These are phyloP conservation scores for Pseudonitzschia pungens DNA, from an alignment of 108 stramenopile species.

Conservation along the genomic window DNA sequence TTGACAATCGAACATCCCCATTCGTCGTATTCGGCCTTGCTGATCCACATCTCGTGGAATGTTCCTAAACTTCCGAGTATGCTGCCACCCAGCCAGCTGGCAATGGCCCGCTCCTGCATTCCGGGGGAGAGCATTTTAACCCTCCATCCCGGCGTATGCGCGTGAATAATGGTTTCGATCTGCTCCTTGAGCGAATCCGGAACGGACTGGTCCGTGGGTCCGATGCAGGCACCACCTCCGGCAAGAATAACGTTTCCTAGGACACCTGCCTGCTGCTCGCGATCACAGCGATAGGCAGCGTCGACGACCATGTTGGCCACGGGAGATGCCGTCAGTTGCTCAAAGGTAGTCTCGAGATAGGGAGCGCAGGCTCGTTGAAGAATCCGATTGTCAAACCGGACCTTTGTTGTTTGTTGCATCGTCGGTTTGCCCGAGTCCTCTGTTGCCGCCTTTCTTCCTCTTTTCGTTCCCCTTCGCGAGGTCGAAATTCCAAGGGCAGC, in stretches of 20 bases:
- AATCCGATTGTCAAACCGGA: constrained; percentile 35
- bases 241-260: constrained; percentile 82
- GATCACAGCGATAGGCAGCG: constrained; percentile 83
- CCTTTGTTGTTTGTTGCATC: constrained; percentile 14
- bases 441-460: constrained; percentile 9
- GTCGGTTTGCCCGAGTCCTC: neutral
- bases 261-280: constrained; percentile 83
- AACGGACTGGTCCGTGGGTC: constrained; percentile 72
- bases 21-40: constrained; percentile 94
- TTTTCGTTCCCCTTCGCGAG: constrained; percentile 34
- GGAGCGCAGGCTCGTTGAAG: constrained; percentile 48
- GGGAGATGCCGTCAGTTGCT: constrained; percentile 60
- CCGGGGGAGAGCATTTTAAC: constrained; percentile 81
- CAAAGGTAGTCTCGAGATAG: constrained; percentile 41
- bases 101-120: constrained; percentile 66
- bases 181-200: constrained; percentile 79
- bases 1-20: constrained; percentile 91
- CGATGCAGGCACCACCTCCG: constrained; percentile 84
- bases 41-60: constrained; percentile 98
- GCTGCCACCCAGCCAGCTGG: constrained; percentile 93
- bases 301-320: constrained; percentile 86
- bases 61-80: constrained; percentile 96
- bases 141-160: constrained; percentile 86
- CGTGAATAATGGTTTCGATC: constrained; percentile 81
- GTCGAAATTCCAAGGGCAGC: constrained; percentile 48